phyloP scores from a whole-genome alignment of 2,329 filamentous ascomycete species.

The Arthrobotrys sphaeroides region DNA sequence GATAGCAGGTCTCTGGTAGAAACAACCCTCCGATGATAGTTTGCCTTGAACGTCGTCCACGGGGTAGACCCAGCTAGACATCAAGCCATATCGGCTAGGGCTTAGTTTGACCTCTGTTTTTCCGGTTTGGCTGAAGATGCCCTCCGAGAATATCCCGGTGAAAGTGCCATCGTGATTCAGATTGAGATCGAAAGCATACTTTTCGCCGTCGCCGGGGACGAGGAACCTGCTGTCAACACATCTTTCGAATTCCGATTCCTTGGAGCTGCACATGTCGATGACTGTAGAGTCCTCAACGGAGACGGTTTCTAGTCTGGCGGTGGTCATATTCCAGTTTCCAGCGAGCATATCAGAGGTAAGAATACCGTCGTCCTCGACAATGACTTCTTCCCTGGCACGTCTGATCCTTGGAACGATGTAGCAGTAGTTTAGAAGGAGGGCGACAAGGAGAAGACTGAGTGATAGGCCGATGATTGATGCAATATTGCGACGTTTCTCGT shows the following conservation, averaged over 20 bases:
- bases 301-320: constrained; percentile 15
- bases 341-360: constrained; percentile 20
- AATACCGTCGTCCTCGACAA: neutral
- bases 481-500: constrained; percentile 47
- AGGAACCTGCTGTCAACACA: constrained; percentile 49
- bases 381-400: neutral
- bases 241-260: constrained; percentile 39
- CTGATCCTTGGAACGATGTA: constrained; percentile 42
- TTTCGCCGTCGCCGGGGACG: neutral
- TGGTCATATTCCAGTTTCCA: constrained; percentile 43
- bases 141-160: constrained; percentile 36
- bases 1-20: constrained; percentile 20
- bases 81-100: constrained; percentile 30
- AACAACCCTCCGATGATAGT: constrained; percentile 28
- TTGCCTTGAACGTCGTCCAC: constrained; percentile 27
- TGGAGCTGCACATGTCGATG: constrained; percentile 33
- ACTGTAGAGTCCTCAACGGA: constrained; percentile 18
- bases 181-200: constrained; percentile 29
- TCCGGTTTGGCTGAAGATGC: constrained; percentile 27
- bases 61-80: constrained; percentile 38
- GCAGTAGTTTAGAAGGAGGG: constrained; percentile 39
- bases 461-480: constrained; percentile 32
- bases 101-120: constrained; percentile 24
- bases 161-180: constrained; percentile 37
- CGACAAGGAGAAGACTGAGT: constrained; percentile 20